These are phyloP conservation scores for Saraca asoca DNA, from an alignment of 331 rosid species.

Conservation along the genomic window DNA sequence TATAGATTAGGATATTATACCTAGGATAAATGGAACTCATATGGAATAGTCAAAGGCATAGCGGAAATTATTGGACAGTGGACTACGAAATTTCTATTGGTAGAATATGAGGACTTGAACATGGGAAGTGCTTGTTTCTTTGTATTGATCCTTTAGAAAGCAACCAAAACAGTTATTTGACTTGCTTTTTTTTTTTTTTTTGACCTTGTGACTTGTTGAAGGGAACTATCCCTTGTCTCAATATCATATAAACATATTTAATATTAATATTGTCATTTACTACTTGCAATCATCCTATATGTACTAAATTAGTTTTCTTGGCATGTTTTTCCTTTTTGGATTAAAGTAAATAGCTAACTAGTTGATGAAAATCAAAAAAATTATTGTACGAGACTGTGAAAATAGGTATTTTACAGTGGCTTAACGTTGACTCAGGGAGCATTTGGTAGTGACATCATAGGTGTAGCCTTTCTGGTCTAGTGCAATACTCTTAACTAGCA, in stretches of 20 bases:
- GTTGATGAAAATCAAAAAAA: no score
- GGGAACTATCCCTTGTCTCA: slow-evolving; percentile 20
- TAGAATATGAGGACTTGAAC: no score
- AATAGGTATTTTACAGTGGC: no score
- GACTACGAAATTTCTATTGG: not conserved
- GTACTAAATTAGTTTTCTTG: no score
- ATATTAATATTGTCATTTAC: slow-evolving; percentile 2
- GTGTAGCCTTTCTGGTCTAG: no score
- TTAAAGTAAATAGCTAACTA: no score
- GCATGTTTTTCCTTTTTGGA: no score
- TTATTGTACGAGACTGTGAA: no score
- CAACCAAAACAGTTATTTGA: slow-evolving; percentile 14
- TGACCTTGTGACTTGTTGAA: slow-evolving; percentile 10
- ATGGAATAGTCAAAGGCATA: slow-evolving; percentile 9
- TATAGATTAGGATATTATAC: not conserved
- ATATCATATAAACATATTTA: slow-evolving; percentile 1
- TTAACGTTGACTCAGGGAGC: no score
- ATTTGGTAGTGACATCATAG: no score
- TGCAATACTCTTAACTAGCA: no score
- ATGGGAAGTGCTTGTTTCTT: slow-evolving; percentile 10
- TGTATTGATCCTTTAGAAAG: slow-evolving; percentile 2
- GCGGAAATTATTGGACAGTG: not conserved
- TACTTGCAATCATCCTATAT: slow-evolving; percentile 26
- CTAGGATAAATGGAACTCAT: slow-evolving; percentile 3
- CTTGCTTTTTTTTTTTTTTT: slow-evolving; percentile 15